phyloP scores from a whole-genome alignment of 805 yeast species.

The Kazachstania bromeliacearum region DNA sequence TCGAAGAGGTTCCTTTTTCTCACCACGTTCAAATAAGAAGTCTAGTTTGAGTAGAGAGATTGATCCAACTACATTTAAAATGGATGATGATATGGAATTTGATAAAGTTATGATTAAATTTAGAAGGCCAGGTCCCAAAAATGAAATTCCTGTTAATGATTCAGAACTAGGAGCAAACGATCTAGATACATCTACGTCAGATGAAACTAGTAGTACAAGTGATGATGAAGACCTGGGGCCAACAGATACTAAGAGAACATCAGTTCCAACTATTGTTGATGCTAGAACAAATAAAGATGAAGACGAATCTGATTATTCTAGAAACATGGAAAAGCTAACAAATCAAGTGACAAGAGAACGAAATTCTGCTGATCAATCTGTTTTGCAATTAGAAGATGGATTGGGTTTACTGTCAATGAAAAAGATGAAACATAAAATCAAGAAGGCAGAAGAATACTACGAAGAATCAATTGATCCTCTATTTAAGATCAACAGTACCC shows the following conservation, averaged over 20 bases:
- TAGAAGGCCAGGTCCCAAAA: not conserved
- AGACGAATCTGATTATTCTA: not conserved
- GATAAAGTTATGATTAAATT: slow-evolving; percentile 1
- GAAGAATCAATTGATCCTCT: slow-evolving; percentile 29
- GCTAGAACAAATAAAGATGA: no score
- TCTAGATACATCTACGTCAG: not conserved
- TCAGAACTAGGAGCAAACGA: not conserved
- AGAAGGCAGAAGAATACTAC: slow-evolving; percentile 12
- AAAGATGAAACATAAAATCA: slow-evolving; percentile 21
- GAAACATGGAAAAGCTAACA: not conserved
- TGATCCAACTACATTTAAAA: slow-evolving; percentile 5
- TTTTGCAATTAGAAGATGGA: slow-evolving; percentile 17
- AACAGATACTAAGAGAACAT: not conserved
- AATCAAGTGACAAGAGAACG: not conserved
- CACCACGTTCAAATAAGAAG: slow-evolving; percentile 14
- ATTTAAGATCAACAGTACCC: slow-evolving; percentile 7
- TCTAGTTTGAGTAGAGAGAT: slow-evolving; percentile 24
- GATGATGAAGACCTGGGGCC: slow-evolving; percentile 1
- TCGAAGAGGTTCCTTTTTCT: slow-evolving; percentile 5
- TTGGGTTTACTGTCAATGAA: slow-evolving; percentile 23
- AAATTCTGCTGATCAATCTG: slow-evolving; percentile 13
- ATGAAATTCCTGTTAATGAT: not conserved
- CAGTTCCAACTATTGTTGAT: not conserved
- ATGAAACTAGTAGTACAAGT: slow-evolving; percentile 6
- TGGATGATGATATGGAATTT: not conserved